Evolutionary conservation across 2,329 filamentous ascomycete genomes (phyloP), one percentile per base, ranked within the genome.

Genomic region (Aspergillus sp.): DNA sequence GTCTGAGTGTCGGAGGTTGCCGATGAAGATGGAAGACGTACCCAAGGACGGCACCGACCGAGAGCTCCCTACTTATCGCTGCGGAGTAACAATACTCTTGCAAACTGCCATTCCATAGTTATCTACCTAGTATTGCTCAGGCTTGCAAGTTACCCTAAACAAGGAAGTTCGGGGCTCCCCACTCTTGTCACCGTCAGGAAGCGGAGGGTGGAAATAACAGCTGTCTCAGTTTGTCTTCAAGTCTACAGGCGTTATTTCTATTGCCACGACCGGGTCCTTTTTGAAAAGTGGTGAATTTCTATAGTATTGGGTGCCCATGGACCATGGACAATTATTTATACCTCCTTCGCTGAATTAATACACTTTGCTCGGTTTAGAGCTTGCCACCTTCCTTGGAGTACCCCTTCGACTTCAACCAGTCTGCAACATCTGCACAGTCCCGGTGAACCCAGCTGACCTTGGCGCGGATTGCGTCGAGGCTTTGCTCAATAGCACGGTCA

Each of bases 401-500:
- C 53, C 84, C 83, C 66, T 88, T 86, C 68, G 83, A 79, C 75
- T 85, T 85, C 63, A 91, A 77, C 88, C 89, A 93, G 54, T 74
- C 68, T 72, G 85, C 82, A n/a, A 96, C 90, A 74, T 96, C 91
- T 27, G 85, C 82, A 44, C 82, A 80, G 74, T 96, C 93, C 58
- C 91, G 85, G 73, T 86, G 78, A 56, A 96, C 73, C 91, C 91
- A 96, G 59, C 86, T 84, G 66, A 88, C 83, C 85, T 96, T 98
- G 55, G 92, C 92, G 60, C 85, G 85, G 68, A 97, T 89, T 4
- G 87, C 83, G 73, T 98, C 93, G 65, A 89, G 83, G 73, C 89
- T 93, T 80, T 98, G 93, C n/a, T 91, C 91, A 57, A 98, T 80
- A 49, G 90, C 87, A 72, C 93, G 88, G 70, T 96, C 91, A 69